Percentiles rank a stretch among this genome's conserved stretches.
phyloP scores from a whole-genome alignment of 345 rosid genomes.

The Ceriops tagal region DNA sequence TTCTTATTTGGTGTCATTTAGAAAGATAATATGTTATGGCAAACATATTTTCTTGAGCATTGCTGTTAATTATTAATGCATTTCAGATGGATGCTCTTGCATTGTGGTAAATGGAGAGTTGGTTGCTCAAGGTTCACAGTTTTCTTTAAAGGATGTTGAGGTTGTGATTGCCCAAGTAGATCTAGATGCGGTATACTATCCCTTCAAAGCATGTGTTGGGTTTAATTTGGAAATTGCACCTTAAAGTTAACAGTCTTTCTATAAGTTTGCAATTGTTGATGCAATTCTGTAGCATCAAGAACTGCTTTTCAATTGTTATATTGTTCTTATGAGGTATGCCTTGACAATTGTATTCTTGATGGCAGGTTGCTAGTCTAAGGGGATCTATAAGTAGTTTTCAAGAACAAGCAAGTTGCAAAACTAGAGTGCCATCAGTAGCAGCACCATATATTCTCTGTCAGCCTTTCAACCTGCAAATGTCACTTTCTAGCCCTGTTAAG shows the following conservation, averaged over 20 bases:
- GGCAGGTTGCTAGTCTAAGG: conserved; percentile 87
- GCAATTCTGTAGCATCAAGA: conserved; percentile 4
- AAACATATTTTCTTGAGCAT: background rate
- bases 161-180: conserved; percentile 85
- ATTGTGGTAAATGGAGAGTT: conserved; percentile 81
- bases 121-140: conserved; percentile 89
- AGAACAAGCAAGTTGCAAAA: conserved; percentile 80
- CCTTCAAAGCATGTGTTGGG: background rate
- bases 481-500: conserved; percentile 72
- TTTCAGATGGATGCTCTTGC: conserved; percentile 81
- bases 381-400: conserved; percentile 88
- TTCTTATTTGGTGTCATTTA: background rate
- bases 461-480: conserved; percentile 58
- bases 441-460: conserved; percentile 69
- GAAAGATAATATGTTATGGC: background rate
- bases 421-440: conserved; percentile 53
- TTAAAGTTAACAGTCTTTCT: background rate
- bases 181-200: conserved; percentile 73
- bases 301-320: background rate
- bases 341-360: background rate
- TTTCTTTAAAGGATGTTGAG: conserved; percentile 86
- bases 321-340: background rate
- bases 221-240: too few relatives aligned
- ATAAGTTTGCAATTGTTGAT: background rate
- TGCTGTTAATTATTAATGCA: background rate